Evolutionary conservation across 192 early-diverging fungal genomes (phyloP).

Genomic region (Backusella mclennaniae): DNA sequence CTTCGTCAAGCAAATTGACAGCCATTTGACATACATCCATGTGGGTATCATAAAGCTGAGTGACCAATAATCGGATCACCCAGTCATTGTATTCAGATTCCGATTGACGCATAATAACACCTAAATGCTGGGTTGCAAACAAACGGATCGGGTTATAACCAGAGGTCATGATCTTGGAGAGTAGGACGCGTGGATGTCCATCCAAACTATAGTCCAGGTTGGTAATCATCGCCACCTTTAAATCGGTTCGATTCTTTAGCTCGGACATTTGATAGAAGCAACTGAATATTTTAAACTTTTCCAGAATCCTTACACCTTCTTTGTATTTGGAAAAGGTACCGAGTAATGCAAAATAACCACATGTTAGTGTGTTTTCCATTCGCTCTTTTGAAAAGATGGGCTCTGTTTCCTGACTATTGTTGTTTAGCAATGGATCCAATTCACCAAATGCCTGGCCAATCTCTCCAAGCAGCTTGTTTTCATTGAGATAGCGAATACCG

Average conservation of each 20-base stretch:
- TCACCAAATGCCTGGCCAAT: constrained; percentile 73
- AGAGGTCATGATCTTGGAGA: constrained; percentile 84
- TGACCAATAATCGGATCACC: constrained; percentile 67
- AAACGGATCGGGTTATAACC: constrained; percentile 79
- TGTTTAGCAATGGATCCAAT: constrained; percentile 61
- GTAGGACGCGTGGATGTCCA: constrained; percentile 74
- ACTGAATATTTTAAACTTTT: constrained; percentile 79
- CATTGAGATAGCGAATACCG: constrained; percentile 65
- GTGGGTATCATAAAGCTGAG: constrained; percentile 77
- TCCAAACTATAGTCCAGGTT: constrained; percentile 77
- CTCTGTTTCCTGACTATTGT: constrained; percentile 46
- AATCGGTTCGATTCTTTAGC: constrained; percentile 72
- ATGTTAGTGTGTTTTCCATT: constrained; percentile 69
- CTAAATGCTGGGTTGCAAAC: constrained; percentile 71
- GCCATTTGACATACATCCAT: constrained; percentile 71
- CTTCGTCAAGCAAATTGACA: constrained; percentile 63
- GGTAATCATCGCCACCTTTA: constrained; percentile 69
- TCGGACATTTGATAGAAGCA: constrained; percentile 79
- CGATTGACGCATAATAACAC: constrained; percentile 57
- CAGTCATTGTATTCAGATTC: constrained; percentile 66
- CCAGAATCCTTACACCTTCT: constrained; percentile 65
- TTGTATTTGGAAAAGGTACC: constrained; percentile 59
- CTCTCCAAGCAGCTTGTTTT: constrained; percentile 68
- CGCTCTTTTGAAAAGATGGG: constrained; percentile 72
- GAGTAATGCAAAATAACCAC: constrained; percentile 78